These are phyloP conservation scores for Cercospora beticola DNA, from an alignment of 2,329 filamentous ascomycete genomes.

Conservation along the genomic window DNA sequence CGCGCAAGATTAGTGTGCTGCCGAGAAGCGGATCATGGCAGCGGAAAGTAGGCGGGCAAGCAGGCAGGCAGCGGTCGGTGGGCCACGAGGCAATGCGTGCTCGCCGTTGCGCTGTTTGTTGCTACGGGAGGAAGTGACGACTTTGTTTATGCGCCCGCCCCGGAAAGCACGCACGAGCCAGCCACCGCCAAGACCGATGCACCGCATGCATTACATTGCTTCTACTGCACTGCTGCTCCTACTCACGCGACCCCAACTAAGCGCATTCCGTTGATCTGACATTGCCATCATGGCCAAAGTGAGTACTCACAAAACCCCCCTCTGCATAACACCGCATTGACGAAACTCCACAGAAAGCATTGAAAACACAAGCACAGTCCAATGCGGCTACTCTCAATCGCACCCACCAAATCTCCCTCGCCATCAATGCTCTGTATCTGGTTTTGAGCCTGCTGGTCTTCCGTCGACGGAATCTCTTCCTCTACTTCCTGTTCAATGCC, in stretches of 20 bases:
- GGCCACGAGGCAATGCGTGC: slow-evolving; percentile 1
- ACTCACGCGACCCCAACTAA: not conserved
- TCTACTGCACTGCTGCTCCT: not conserved
- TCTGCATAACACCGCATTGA: not conserved
- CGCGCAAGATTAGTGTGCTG: not conserved
- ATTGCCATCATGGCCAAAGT: slow-evolving; percentile 31
- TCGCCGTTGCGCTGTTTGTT: not conserved
- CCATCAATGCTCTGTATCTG: slow-evolving; percentile 73
- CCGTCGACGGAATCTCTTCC: slow-evolving; percentile 51
- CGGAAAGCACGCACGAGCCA: not conserved
- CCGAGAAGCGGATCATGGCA: not conserved
- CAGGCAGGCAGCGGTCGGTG: not conserved
- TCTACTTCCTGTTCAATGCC: slow-evolving; percentile 70
- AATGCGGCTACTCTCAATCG: slow-evolving; percentile 67
- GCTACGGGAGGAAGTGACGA: slow-evolving; percentile 2
- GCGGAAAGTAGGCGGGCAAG: not conserved
- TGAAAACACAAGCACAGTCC: slow-evolving; percentile 63
- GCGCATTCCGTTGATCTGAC: not conserved
- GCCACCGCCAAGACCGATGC: not conserved
- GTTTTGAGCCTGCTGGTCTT: slow-evolving; percentile 65
- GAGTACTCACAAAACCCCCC: not conserved
- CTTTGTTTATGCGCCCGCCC: slow-evolving; percentile 1
- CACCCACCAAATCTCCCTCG: slow-evolving; percentile 73
- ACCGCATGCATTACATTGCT: not conserved
- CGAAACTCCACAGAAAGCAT: slow-evolving; percentile 46